Evolutionary conservation across 495 filamentous ascomycete genomes (phyloP).

Genomic region (Parmelia sp.): DNA sequence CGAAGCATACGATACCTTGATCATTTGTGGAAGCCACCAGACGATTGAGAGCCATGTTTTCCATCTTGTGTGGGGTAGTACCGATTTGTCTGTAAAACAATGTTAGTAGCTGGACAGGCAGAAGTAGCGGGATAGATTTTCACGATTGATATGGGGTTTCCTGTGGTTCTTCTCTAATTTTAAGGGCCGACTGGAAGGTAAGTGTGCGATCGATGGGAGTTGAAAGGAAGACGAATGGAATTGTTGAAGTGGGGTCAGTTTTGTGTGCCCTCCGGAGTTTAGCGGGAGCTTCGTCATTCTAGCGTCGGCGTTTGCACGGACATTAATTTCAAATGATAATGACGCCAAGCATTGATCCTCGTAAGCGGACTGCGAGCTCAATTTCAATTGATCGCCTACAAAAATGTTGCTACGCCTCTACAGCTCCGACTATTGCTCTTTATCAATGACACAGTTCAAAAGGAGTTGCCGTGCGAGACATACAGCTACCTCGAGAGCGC

Average conservation of each 20-base stretch:
- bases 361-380: background rate
- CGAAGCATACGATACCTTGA: slow-evolving; percentile 25
- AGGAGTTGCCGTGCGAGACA: background rate
- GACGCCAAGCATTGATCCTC: slow-evolving; percentile 2
- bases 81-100: background rate
- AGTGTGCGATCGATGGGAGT: background rate
- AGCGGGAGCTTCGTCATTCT: background rate
- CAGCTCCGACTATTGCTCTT: background rate
- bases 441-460: background rate
- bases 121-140: background rate
- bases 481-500: background rate
- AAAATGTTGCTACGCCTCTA: background rate
- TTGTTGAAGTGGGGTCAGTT: background rate
- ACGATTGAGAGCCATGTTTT: slow-evolving; percentile 13
- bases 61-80: slow-evolving; percentile 8
- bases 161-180: background rate
- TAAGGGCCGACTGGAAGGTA: too few species aligned
- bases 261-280: background rate
- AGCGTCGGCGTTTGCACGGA: slow-evolving; percentile 4
- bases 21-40: slow-evolving; percentile 14
- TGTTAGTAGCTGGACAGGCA: background rate
- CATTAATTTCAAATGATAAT: background rate
- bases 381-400: background rate
- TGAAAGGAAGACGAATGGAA: background rate
- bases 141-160: background rate